Evolutionary conservation across 2,329 filamentous ascomycete genomes (phyloP).

Genomic region (Colletotrichum incanum): DNA sequence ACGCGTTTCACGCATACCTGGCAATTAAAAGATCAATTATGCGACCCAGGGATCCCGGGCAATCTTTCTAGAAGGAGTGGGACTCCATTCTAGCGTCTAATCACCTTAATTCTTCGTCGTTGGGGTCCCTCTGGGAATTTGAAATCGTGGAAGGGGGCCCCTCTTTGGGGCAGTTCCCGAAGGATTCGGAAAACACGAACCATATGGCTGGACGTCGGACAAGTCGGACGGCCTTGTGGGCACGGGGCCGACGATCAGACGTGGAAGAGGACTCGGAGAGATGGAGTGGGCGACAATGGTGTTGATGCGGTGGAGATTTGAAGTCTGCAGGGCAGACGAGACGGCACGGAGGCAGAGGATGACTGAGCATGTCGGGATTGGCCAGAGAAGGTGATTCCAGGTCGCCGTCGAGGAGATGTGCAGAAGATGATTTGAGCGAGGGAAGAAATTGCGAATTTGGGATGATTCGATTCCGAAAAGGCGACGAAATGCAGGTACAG

Average conservation of each 20-base stretch:
- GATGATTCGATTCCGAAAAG: slow-evolving; percentile 19
- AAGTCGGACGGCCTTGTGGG: slow-evolving; percentile 26
- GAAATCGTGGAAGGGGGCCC: slow-evolving; percentile 8
- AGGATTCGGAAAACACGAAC: slow-evolving; percentile 21
- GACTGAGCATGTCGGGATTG: not conserved
- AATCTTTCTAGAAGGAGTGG: slow-evolving; percentile 56
- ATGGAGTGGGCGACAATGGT: slow-evolving; percentile 11
- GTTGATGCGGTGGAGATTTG: slow-evolving; percentile 20
- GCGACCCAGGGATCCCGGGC: slow-evolving; percentile 51
- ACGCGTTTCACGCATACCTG: slow-evolving; percentile 61
- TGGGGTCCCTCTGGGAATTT: slow-evolving; percentile 13
- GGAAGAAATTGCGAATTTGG: slow-evolving; percentile 43
- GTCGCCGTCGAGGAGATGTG: not conserved
- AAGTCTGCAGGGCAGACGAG: slow-evolving; percentile 23
- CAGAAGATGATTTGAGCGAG: slow-evolving; percentile 23
- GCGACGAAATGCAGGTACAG: slow-evolving; percentile 28
- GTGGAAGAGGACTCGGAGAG: slow-evolving; percentile 26
- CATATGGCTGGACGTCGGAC: slow-evolving; percentile 21
- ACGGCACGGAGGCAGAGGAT: not conserved
- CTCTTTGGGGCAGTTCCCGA: slow-evolving; percentile 8
- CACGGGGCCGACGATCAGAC: slow-evolving; percentile 40
- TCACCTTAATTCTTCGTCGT: slow-evolving; percentile 38
- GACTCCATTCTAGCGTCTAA: slow-evolving; percentile 54
- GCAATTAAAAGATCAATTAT: slow-evolving; percentile 66
- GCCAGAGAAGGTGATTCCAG: not conserved